Conservation (phyloP, 805 yeast genomes). For the Blastobotrys americana region DNA sequence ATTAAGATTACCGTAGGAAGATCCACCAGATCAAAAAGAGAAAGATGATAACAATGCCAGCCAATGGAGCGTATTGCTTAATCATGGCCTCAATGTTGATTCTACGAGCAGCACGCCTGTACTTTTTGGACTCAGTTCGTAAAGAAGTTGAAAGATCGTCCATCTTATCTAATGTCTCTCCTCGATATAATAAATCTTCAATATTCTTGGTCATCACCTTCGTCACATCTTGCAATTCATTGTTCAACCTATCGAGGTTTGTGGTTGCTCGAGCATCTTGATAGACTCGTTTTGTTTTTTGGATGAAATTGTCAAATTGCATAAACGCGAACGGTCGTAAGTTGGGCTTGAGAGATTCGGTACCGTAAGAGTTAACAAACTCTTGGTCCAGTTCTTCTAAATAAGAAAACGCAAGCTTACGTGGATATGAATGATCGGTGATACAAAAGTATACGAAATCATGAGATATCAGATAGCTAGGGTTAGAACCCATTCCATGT, state of each 20-base stretch:
- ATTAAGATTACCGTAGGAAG: conserved; percentile 39
- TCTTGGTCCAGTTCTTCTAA: conserved; percentile 74
- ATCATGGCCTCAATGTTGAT: conserved; percentile 85
- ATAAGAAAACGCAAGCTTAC: conserved; percentile 84
- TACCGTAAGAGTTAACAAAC: conserved; percentile 74
- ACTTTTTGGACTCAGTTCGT: conserved; percentile 76
- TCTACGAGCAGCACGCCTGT: conserved; percentile 80
- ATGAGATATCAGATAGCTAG: conserved; percentile 50
- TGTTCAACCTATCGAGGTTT: conserved; percentile 77
- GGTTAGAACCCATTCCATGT: neutral
- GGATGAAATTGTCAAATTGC: conserved; percentile 61
- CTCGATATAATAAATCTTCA: conserved; percentile 89
- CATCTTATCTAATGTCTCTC: conserved; percentile 86
- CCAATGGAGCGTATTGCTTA: conserved; percentile 85
- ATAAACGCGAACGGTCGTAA: conserved; percentile 90
- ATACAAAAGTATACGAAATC: conserved; percentile 72
- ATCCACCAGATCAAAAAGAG: conserved; percentile 81
- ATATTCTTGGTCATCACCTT: conserved; percentile 94
- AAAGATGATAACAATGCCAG: conserved; percentile 56
- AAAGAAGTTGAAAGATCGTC: conserved; percentile 76
- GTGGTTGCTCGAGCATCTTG: conserved; percentile 87
- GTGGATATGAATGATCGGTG: conserved; percentile 71
- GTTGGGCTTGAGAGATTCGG: conserved; percentile 47
- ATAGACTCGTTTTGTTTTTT: conserved; percentile 81
- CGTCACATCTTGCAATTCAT: conserved; percentile 87